Evolutionary conservation across 192 early-diverging fungal genomes (phyloP), one percentile per base, ranked within the genome.

Genomic region (Backusella australiensis): DNA sequence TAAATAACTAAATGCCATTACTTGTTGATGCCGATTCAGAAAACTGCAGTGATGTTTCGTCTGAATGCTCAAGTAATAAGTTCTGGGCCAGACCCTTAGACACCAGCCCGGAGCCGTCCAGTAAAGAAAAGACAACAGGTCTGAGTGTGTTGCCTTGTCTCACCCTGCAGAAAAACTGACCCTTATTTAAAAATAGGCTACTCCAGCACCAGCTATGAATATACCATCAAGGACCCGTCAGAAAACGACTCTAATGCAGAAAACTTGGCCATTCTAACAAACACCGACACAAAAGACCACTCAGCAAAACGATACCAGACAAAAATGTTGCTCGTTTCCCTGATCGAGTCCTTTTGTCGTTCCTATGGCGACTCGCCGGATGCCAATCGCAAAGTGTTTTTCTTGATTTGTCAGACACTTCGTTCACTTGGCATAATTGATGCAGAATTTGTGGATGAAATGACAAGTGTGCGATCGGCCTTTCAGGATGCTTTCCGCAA

Each of bases 291-390:
- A 63, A 63, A 63, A 63, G 56, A 63, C 29, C 56, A 29, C 12
- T 63, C 56, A 26, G 56, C 74, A 8, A 73, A 75, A 68, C 67
- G 82, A 26, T 71, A 86, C 39, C 95, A 96, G 78, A 93, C 93
- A 29, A 88, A 93, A 34, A 83, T 98, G 38, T 81, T 98, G 0
- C 86, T 98, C 17, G 96, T 97, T 0, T 92, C 94, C 23, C 81
- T 98, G 23, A 85, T 98, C 1, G 97, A 98, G 72, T 94, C 94
- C 78, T 98, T 96, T 85, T 96, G 95, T 77, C 81, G 88, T 38
- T 81, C 96, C 23, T 97, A 98, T 82, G 95, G 95, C 80, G 90
- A 96, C 66, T 89, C 90, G 44, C 94, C 94, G 2, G 90, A 96
- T 78, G 88, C 91, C 56, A 97, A 96, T 78, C 92, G 91, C 26